Evolutionary conservation across 441 rosid genomes (phyloP).

Genomic region (Mallotus japonicus): DNA sequence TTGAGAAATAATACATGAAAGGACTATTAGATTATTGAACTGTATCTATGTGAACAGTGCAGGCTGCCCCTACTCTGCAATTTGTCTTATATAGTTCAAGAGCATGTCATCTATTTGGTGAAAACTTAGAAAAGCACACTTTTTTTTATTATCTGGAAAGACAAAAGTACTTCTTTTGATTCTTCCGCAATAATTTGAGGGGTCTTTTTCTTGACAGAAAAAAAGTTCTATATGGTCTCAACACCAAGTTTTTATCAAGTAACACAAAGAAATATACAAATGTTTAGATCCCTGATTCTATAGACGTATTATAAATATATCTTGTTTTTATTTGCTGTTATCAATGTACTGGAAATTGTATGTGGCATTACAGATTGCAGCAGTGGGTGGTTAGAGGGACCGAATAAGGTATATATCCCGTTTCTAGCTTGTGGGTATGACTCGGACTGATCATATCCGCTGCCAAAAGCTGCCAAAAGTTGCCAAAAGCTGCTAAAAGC

Average conservation of each 20-base stretch:
- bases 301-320: background rate
- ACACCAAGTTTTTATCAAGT: background rate
- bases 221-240: too few species aligned
- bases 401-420: conserved; percentile 86
- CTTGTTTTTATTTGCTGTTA: background rate
- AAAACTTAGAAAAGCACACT: background rate
- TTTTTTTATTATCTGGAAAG: background rate
- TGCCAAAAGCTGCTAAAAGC: too few species aligned
- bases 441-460: conserved; percentile 90
- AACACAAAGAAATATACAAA: background rate
- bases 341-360: background rate
- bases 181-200: background rate
- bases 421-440: conserved; percentile 92
- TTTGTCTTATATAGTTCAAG: conserved; percentile 10
- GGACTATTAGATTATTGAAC: background rate
- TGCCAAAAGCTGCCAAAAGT: too few species aligned
- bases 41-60: conserved; percentile 4
- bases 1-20: background rate
- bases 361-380: conserved; percentile 66
- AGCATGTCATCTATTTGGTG: background rate
- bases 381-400: conserved; percentile 89
- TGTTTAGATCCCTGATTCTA: background rate
- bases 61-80: background rate
- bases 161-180: background rate
- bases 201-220: background rate